phyloP scores from a whole-genome alignment of 75 land plant species.

The Adiantum capillusveneris region DNA sequence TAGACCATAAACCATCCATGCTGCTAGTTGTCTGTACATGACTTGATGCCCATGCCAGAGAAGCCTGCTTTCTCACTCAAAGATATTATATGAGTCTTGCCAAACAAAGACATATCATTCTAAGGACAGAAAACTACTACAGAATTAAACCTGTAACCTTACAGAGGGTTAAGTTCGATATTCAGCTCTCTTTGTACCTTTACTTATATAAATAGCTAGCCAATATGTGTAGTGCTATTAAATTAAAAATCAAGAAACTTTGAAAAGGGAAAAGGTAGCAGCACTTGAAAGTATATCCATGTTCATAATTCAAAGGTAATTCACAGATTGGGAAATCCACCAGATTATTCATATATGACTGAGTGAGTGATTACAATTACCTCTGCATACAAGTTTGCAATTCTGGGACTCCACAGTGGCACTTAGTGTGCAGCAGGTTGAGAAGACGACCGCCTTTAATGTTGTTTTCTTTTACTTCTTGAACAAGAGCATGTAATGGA shows the following conservation, averaged over 20 bases:
- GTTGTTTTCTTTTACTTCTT: conserved; percentile 76
- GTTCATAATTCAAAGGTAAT: too few relatives aligned
- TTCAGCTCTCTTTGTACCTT: too few relatives aligned
- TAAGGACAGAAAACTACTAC: too few relatives aligned
- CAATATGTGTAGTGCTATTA: too few relatives aligned
- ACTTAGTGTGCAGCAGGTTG: conserved; percentile 73
- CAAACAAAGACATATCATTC: too few relatives aligned
- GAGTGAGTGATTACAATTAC: conserved; percentile 24
- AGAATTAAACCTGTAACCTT: too few relatives aligned
- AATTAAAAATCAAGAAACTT: neutral
- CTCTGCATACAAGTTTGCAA: conserved; percentile 92
- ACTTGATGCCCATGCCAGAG: conserved; percentile 99
- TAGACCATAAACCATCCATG: conserved; percentile 98
- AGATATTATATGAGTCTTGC: too few relatives aligned
- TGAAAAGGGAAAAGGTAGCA: too few relatives aligned
- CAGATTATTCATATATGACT: neutral
- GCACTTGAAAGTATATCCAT: too few relatives aligned
- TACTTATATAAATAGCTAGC: too few relatives aligned
- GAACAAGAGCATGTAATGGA: conserved; percentile 74
- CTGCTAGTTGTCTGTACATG: conserved; percentile 87
- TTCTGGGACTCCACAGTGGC: conserved; percentile 98
- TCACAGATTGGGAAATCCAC: neutral
- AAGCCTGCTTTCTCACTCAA: conserved; percentile 53
- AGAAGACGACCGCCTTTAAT: conserved; percentile 85
- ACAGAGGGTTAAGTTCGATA: too few relatives aligned